Base-by-base conservation (phyloP, 768 basidiomycete genomes). In the Hericium erinaceus region DNA sequence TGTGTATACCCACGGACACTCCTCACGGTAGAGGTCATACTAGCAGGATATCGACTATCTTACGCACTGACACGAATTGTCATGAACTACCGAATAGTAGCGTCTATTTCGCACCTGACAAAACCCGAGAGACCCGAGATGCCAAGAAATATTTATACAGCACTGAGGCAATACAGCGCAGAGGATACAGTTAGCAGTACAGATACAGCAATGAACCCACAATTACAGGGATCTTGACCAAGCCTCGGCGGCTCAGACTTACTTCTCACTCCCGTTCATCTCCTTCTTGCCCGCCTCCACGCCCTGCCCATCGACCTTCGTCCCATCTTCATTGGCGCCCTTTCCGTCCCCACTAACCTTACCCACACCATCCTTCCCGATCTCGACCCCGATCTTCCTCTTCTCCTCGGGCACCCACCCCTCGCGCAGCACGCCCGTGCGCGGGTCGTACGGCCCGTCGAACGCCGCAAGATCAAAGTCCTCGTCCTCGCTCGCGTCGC, bases 361-460 rank as follows among this genome's bases (percentile, higher is more conserved):
- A n/a, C 44, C 20, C 5, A 39, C 52, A 15, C 44, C 37, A 5
- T 55, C 40, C 7, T 39, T 40, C 20, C 18, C 49, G 7, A 52
- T 20, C 24, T 58, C 55, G 28, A 39, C n/a, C 2, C 39, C 20
- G 11, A 33, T 46, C 28, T 55, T 39, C 53, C 33, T 51, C 8
- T 55, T 41, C 22, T 44, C 39, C 18, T 51, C 24, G 26, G 48
- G 44, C 3, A 57, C 33, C 61, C 61, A 58, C 46, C 52, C 53
- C 15, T 58, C 60, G 22, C 57, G 57, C 20, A 63, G 49, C 20
- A 12, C 48, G 22, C 62, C 62, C 20, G 62, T 63, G 55, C 51
- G 52, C 40, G 55, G 51, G 48, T 63, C 60, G 40, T 63, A 63
- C 15, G 60, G 62, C 12, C 62, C 62, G 7, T 60, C 62, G n/a